Evolutionary conservation across 1,139 yeast species (phyloP), one percentile per base, ranked within the genome.

Genomic region (Trichomonascaceae sp.): DNA sequence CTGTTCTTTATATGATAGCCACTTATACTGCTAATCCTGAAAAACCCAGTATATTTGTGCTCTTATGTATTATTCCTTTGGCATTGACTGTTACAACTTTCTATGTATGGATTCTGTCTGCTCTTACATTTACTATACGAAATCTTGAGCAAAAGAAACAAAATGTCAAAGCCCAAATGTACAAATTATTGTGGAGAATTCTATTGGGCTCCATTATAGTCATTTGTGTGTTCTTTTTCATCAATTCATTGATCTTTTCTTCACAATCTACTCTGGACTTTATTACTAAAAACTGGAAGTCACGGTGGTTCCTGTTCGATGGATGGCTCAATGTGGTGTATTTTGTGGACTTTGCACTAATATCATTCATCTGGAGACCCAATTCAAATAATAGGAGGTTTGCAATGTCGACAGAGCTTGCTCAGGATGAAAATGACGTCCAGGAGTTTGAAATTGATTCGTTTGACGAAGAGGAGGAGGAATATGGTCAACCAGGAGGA

Each of bases 351-450:
- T 91, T 93, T 69, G 80, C 87, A 66, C 82, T 91, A 7, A 78
- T 95, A 62, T 88, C 96, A 12, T 84, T 90, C 76, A 81, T 93
- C 60, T 95, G 99, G 99, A 83, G 99, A 71, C 99, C 99, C 50
- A 91, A 98, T 0, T 96, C 87, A 64, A 89, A 96, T 45, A 90
- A 96, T 60, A 86, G 91, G 65, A 84, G 95, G 81, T 81, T 93
- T 68, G 99, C 98, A 18, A 91, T 91, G 62, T 89, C 97, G 3
- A 90, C 89, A 56, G 98, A 95, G 73, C 75, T 93, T 55, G 87
- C 97, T 27, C 88, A 91, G 43, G 90, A 84, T 58, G 87, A 83
- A 49, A 87, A 82, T 57, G 83, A 80, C 45, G 78, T 74, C 19
- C 85, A 79, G 43, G 88, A 83, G 50, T 74, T 74, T 61, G 78